These are phyloP conservation scores for Pseudocercospora fijiensis DNA, from an alignment of 2,329 filamentous ascomycete species.

Conservation along the genomic window DNA sequence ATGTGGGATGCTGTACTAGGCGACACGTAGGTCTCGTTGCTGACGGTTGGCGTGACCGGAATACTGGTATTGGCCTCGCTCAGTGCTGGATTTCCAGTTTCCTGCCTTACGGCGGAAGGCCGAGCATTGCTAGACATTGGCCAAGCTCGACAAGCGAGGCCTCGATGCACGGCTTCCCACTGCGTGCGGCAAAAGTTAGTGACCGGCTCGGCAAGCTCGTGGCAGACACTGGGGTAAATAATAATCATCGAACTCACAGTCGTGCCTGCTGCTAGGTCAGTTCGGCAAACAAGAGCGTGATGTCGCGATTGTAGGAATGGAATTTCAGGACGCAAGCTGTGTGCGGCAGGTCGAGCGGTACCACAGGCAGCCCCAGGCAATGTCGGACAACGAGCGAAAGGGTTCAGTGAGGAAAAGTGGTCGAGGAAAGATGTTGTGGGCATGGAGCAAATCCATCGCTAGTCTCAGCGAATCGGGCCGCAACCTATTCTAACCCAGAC, in stretches of 20 bases:
- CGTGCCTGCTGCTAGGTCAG: slow-evolving; percentile 11
- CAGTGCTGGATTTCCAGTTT: slow-evolving; percentile 23
- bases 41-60: slow-evolving; percentile 32
- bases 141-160: slow-evolving; percentile 21
- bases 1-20: slow-evolving; percentile 11
- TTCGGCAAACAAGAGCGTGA: background rate
- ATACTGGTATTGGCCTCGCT: slow-evolving; percentile 23
- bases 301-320: background rate
- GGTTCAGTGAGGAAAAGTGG: background rate
- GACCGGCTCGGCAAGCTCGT: background rate
- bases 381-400: background rate
- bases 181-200: slow-evolving; percentile 20
- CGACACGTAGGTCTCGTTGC: slow-evolving; percentile 22
- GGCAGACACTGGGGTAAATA: slow-evolving; percentile 1
- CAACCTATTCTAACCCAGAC: background rate
- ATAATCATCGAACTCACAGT: slow-evolving; percentile 13
- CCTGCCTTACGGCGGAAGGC: slow-evolving; percentile 23
- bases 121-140: slow-evolving; percentile 25
- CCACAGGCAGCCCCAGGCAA: background rate
- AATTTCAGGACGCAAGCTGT: background rate
- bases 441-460: background rate
- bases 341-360: background rate
- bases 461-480: background rate
- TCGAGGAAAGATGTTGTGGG: background rate
- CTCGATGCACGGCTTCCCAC: slow-evolving; percentile 21